Conservation (phyloP, 1,284 basidiomycete species). For the Austropuccinia psidii region DNA sequence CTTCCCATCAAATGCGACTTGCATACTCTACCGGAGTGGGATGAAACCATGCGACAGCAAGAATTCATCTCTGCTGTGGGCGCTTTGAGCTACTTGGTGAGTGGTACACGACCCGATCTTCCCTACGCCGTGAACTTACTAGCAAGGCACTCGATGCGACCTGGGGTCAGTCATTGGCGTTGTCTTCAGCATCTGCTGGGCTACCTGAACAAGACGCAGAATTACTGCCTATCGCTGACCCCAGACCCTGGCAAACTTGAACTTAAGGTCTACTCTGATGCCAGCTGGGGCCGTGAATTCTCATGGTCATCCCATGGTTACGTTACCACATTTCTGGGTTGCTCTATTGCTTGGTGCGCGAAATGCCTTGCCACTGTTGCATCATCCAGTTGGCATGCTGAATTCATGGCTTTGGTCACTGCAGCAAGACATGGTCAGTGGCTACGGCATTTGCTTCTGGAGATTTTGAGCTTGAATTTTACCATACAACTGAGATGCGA, state of each 20-base stretch:
- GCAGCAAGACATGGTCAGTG: too few species aligned
- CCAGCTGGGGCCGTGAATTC: constrained; percentile 1
- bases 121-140: neutral
- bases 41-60: too few species aligned
- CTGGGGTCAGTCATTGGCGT: neutral
- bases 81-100: neutral
- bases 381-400: constrained; percentile 8
- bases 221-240: too few species aligned
- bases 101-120: neutral
- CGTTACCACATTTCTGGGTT: neutral
- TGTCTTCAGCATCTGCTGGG: neutral
- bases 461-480: neutral
- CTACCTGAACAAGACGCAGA: neutral
- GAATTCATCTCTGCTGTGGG: too few species aligned
- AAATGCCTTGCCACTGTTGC: neutral
- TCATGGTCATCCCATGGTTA: neutral
- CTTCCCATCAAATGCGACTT: too few species aligned
- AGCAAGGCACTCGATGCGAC: neutral
- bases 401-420: too few species aligned
- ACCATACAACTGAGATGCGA: neutral
- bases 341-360: neutral
- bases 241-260: too few species aligned
- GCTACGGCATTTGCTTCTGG: neutral
- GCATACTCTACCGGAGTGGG: too few species aligned
- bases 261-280: neutral